Conservation (phyloP, 2,329 filamentous ascomycete genomes). For the Polychaeton citri region DNA sequence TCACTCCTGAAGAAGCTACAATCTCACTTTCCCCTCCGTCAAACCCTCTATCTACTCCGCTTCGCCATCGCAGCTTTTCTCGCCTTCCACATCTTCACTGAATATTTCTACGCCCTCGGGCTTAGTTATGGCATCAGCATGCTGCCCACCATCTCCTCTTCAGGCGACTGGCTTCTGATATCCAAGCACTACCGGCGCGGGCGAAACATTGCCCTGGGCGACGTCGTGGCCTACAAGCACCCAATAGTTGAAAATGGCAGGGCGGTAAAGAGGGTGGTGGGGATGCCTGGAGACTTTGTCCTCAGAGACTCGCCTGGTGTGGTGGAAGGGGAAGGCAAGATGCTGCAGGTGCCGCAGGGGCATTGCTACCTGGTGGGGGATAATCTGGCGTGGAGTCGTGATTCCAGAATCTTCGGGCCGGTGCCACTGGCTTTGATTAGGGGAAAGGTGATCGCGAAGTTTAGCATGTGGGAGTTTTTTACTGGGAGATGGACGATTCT, state of each 20-base stretch:
- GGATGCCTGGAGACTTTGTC: conserved; percentile 54
- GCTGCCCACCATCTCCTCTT: conserved; percentile 65
- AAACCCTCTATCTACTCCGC: background rate
- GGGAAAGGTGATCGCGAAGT: conserved; percentile 58
- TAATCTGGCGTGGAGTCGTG: conserved; percentile 69
- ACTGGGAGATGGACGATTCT: conserved; percentile 5
- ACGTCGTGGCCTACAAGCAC: conserved; percentile 67
- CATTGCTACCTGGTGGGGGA: conserved; percentile 90
- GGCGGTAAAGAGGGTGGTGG: conserved; percentile 63
- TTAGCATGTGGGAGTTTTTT: conserved; percentile 5
- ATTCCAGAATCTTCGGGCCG: conserved; percentile 78
- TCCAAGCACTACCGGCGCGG: conserved; percentile 57
- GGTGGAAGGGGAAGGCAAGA: conserved; percentile 11
- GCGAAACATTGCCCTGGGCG: conserved; percentile 57
- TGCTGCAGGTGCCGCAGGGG: conserved; percentile 64
- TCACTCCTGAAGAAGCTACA: too few relatives aligned
- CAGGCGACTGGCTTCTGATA: conserved; percentile 56
- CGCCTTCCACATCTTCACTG: conserved; percentile 21
- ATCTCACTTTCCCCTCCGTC: background rate
- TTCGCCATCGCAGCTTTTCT: conserved; percentile 5
- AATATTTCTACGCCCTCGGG: conserved; percentile 48
- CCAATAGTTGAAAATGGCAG: conserved; percentile 42
- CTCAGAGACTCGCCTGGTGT: conserved; percentile 46
- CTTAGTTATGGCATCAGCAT: conserved; percentile 65
- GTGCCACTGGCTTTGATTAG: conserved; percentile 71